These are phyloP conservation scores for Salix koriyanagi DNA, from an alignment of 345 rosid species.

Conservation along the genomic window DNA sequence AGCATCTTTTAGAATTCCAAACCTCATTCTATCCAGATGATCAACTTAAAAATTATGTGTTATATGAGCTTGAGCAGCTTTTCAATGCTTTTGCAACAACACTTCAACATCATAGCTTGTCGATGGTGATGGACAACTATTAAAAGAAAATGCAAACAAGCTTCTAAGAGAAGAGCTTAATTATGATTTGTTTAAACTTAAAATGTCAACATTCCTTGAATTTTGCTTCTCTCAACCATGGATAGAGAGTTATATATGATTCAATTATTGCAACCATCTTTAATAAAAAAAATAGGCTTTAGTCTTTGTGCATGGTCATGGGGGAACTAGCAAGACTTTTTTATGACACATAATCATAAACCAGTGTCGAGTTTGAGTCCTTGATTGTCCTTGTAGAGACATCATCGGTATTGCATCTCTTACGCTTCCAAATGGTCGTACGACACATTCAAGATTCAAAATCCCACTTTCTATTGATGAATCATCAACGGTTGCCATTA, in stretches of 20 bases:
- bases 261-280: background rate
- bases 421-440: background rate
- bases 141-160: background rate
- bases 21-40: no score
- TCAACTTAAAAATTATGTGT: no score
- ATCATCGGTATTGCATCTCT: background rate
- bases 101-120: background rate
- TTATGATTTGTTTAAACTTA: background rate
- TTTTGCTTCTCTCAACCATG: background rate
- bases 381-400: background rate
- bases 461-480: background rate
- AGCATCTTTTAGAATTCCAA: no score
- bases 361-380: accelerated
- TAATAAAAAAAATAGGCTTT: no score
- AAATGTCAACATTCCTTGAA: background rate
- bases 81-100: background rate
- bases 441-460: background rate
- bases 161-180: background rate
- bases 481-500: background rate
- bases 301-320: background rate
- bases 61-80: background rate
- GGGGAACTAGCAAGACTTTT: background rate
- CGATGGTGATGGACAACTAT: background rate
- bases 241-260: background rate
- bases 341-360: background rate